Evolutionary conservation across 2,329 filamentous ascomycete species (phyloP), one percentile per base, ranked within the genome.

Genomic region (Zopfia rhizophila): DNA sequence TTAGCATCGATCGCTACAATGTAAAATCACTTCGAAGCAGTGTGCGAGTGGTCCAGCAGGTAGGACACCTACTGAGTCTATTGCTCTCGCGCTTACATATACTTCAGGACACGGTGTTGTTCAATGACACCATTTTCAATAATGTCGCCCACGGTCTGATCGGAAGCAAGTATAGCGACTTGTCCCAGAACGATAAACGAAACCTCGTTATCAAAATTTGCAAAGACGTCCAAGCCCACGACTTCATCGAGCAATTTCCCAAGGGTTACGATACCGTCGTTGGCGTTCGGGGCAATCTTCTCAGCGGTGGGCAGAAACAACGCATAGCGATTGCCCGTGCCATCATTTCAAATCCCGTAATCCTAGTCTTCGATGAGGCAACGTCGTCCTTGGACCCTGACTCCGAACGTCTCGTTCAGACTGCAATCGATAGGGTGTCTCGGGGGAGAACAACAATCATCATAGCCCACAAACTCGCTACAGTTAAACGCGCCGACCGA

Each of bases 251-350:
- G 2, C 72, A 79, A n/a, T 80, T 97, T 2, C 90, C 91, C 0
- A 88, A 96, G 61, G 88, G 88, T 1, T 96, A 96, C 63, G 83
- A 95, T 56, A 97, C 92, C 0, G 85, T 94, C 54, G 91, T 97
- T 17, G 92, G 92, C 45, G 90, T 96, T 71, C 86, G 91, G 53
- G 92, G 92, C 5, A 93, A 96, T 68, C 76, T 96, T 39, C 80
- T 97, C 7, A 94, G 89, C 7, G 88, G 89, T 10, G 90, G 90
- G 0, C 90, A 95, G 67, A 82, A 88, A 17, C 90, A 94, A 64
- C 82, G 90, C 5, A 79, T 94, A 14, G 85, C 88, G 0, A 89
- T 91, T 48, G 87, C 87, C 0, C 78, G 87, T 2, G 85, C 85
- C 3, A 82, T 90, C 5, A 78, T 90, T 18, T 80, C 84, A 23